Base-by-base conservation (phyloP, 2,329 filamentous ascomycete genomes). In the Aureobasidium sp. region DNA sequence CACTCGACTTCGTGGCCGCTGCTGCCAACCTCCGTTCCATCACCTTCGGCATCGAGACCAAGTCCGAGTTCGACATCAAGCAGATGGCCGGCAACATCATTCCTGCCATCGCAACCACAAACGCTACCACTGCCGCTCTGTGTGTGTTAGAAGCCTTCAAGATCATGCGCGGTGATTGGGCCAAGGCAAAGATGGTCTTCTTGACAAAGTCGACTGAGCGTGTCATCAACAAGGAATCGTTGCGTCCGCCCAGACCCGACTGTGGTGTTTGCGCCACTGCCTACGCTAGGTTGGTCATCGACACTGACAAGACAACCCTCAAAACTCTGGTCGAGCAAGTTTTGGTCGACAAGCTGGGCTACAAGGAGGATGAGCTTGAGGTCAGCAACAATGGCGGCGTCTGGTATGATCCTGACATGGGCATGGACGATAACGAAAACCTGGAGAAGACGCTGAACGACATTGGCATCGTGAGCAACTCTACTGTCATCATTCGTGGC, bases 41-140 rank as follows among this genome's bases (percentile, higher is more conserved):
- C 27, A 82, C 96, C n/a, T 99, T 99, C 71, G 88, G 87, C 62
- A 96, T 99, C 63, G 89, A 93, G 60, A 78, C 81, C 5, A 93
- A 91, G 73, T 96, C 91, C 25, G 91, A 95, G 63, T 99, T 97
- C 71, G 92, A 97, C 71, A 92, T 94, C 70, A 99, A 99, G 78
- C 84, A 99, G 76, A 99, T 97, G 93, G 94, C 94, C 4, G 94
- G 94, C 60, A 99, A 99, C 73, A 99, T 99, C 69, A 99, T 99
- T 64, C 94, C 94, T 1, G 94, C 94, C 1, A 99, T 99, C 71
- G 94, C 94, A 5, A 99, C 94, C 0, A 97, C 94, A 0, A 99
- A 99, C 73, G 94, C 94, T 17, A 96, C 97, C 73, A 93, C 94
- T 1, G 94, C 94, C 17, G 89, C 91, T 14, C 82, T 99, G 11